Percentiles rank a stretch among this genome's conserved stretches.
Conservation (phyloP, 306 rosid species). For the Citrullus mucosospermus region DNA sequence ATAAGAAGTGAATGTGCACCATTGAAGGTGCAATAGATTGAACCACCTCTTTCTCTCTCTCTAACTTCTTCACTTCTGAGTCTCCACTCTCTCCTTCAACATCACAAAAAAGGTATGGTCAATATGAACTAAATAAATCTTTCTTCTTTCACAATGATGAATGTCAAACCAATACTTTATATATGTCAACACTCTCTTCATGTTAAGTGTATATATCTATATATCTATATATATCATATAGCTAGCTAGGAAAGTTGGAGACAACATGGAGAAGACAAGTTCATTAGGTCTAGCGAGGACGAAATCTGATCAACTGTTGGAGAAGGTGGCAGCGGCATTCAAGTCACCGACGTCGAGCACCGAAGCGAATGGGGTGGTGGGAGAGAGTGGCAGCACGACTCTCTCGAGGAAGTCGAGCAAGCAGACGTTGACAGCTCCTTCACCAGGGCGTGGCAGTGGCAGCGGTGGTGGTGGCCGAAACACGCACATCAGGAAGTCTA, state of each 20-base stretch:
- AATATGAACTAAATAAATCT: background rate
- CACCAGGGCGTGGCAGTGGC: slow-evolving; percentile 39
- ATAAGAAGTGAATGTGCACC: slow-evolving; percentile 24
- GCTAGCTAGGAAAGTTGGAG: background rate
- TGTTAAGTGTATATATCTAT: background rate
- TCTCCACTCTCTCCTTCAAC: slow-evolving; percentile 12
- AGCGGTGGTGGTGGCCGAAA: slow-evolving; percentile 32
- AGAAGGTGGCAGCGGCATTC: slow-evolving; percentile 34
- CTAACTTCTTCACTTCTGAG: background rate
- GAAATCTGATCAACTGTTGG: slow-evolving; percentile 70
- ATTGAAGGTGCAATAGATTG: slow-evolving; percentile 21
- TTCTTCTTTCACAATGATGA: slow-evolving; percentile 3
- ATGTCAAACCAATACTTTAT: background rate
- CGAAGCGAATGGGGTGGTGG: background rate
- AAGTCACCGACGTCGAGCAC: slow-evolving; percentile 38
- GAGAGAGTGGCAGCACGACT: slow-evolving; percentile 19
- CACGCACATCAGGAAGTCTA: slow-evolving; percentile 74
- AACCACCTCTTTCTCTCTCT: slow-evolving; percentile 8
- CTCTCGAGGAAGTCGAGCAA: slow-evolving; percentile 66
- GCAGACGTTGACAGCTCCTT: slow-evolving; percentile 29
- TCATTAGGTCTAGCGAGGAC: slow-evolving; percentile 35
- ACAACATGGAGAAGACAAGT: slow-evolving; percentile 39
- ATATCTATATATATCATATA: background rate
- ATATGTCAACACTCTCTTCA: background rate
- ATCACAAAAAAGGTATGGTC: slow-evolving; percentile 12